phyloP scores from a whole-genome alignment of 2,329 filamentous ascomycete species.

The Colletotrichum sp. region DNA sequence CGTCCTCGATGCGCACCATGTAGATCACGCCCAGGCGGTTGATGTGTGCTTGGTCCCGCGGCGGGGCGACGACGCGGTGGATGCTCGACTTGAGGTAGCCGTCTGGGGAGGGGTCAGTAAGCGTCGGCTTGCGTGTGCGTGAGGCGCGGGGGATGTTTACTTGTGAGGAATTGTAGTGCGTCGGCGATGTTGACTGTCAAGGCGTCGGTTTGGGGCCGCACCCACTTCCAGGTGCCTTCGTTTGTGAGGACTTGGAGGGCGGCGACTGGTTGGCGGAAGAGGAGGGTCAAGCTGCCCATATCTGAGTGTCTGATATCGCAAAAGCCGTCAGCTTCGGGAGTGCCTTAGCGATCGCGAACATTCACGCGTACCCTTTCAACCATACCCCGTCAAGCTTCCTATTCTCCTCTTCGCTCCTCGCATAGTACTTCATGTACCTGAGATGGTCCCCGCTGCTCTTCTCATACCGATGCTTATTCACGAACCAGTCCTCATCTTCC shows the following conservation, averaged over 20 bases:
- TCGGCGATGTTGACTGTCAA: constrained; percentile 56
- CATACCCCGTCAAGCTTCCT: constrained; percentile 41
- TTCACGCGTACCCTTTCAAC: neutral
- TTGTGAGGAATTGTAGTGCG: constrained; percentile 48
- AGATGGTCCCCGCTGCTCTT: constrained; percentile 60
- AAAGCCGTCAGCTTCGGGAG: neutral
- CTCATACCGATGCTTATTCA: constrained; percentile 60
- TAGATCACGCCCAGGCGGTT: constrained; percentile 50
- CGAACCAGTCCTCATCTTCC: constrained; percentile 60
- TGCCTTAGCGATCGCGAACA: neutral
- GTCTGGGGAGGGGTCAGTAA: neutral
- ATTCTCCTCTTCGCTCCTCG: constrained; percentile 48
- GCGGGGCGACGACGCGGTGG: constrained; percentile 37
- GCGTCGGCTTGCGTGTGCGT: neutral
- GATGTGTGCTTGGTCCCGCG: constrained; percentile 38
- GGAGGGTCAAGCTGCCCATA: constrained; percentile 55
- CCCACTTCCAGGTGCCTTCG: constrained; percentile 40
- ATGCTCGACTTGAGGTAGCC: constrained; percentile 41
- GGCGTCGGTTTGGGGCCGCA: constrained; percentile 32
- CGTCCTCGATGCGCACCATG: constrained; percentile 46
- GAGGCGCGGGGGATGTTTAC: constrained; percentile 18
- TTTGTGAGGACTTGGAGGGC: constrained; percentile 54
- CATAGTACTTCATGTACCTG: constrained; percentile 63
- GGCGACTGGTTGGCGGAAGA: constrained; percentile 61
- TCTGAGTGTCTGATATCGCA: constrained; percentile 48